Base-by-base conservation (phyloP, 169 alveolate species). In the Cryptosporidium andersoni region DNA sequence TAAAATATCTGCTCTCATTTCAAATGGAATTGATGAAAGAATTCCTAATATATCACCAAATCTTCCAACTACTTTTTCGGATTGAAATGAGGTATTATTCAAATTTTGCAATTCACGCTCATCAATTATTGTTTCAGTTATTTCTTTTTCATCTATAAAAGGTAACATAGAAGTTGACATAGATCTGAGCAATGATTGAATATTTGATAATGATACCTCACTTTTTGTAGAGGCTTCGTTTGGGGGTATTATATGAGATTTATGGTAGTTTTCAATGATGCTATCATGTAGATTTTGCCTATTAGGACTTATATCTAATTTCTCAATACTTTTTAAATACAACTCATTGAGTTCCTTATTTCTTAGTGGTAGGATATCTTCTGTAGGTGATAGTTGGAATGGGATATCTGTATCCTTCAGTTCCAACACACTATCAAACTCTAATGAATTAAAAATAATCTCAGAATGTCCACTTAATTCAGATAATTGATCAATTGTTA, bases 181-280 rank as follows among this genome's bases (percentile, higher is more conserved):
- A 55, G 8, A 9, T 43, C 51, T 58, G 43, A 74, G 62, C 52
- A 45, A 58, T 34, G 43, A 48, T 40, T 55, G 42, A 53, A 74
- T 64, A 11, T 40, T 42, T 7, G 85, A 74, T 14, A 74, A 40
- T 11, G 55, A 47, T 25, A 12, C 45, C 9, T 74, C 47, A 2
- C 74, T 45, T 14, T 58, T 16, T 9, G 60, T 47, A n/a, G 55
- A 66, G 8, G 63, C 68, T n/a, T 74, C 51, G 37, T 45, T 74
- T 3, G 43, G 48, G 6, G 63, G 25, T 36, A 74, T n/a, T 11
- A 74, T 58, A 8, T 9, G 16, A 1, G 85, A 74, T 11, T 74
- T 53, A n/a, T 66, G 85, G 36, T 74, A 74, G 47, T 74, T 74
- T 48, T 74, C 85, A 43, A 68, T 68, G 37, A 74, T 58, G 47